Conservation (phyloP, 768 basidiomycete species). For the Agrocybe praecox region DNA sequence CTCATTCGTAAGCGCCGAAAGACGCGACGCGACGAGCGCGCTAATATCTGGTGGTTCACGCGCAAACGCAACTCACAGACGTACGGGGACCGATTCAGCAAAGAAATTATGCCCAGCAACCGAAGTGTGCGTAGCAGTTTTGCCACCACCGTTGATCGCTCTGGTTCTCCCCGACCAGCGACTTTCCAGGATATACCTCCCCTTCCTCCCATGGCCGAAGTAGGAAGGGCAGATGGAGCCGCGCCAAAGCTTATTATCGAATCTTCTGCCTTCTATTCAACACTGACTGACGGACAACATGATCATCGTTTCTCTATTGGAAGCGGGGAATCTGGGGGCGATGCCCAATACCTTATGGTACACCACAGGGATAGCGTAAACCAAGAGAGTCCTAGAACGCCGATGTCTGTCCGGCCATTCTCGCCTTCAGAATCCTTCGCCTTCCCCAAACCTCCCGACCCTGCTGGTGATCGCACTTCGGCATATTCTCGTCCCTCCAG, state of each 20-base stretch:
- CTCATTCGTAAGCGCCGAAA: slow-evolving; percentile 49
- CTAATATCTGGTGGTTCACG: slow-evolving; percentile 48
- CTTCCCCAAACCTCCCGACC: slow-evolving; percentile 59
- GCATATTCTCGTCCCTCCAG: slow-evolving; percentile 23
- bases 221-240: slow-evolving; percentile 38
- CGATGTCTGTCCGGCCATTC: slow-evolving; percentile 68
- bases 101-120: slow-evolving; percentile 22
- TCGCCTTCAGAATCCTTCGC: slow-evolving; percentile 68
- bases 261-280: slow-evolving; percentile 18
- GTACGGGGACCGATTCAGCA: slow-evolving; percentile 26
- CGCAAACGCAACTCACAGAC: slow-evolving; percentile 23
- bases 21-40: slow-evolving; percentile 42
- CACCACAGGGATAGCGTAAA: slow-evolving; percentile 23
- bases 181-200: slow-evolving; percentile 30
- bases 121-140: slow-evolving; percentile 59
- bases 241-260: slow-evolving; percentile 34
- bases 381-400: slow-evolving; percentile 33
- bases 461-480: slow-evolving; percentile 12
- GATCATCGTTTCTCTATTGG: slow-evolving; percentile 38
- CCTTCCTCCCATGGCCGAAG: slow-evolving; percentile 58
- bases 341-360: slow-evolving; percentile 43
- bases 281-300: background rate
- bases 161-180: background rate
- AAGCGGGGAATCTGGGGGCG: slow-evolving; percentile 38
- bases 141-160: slow-evolving; percentile 55